Evolutionary conservation across 768 basidiomycete species (phyloP).

Genomic region (Lactarius indigo): DNA sequence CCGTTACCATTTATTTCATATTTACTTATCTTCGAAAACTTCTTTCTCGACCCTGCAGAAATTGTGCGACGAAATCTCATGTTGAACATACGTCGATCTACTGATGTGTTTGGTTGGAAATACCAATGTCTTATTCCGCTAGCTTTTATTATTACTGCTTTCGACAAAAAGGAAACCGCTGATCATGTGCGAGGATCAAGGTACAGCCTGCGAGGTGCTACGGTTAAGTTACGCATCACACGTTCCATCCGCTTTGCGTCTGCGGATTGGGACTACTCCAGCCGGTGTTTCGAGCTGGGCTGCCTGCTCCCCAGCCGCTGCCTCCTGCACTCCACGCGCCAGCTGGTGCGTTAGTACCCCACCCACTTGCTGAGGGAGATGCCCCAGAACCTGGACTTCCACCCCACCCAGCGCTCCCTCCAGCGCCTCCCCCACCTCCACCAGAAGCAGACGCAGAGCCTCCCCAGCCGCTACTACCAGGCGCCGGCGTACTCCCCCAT

Average conservation of each 20-base stretch:
- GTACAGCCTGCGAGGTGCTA: conserved; percentile 4
- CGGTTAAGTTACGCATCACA: conserved; percentile 23
- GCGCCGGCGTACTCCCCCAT: conserved; percentile 21
- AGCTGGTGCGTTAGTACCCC: conserved; percentile 37
- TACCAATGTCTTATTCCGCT: not conserved
- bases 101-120: not conserved
- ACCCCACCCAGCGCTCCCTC: conserved; percentile 18
- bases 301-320: conserved; percentile 29
- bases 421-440: conserved; percentile 11
- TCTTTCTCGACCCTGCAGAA: not conserved
- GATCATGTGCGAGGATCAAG: conserved; percentile 9
- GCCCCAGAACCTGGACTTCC: conserved; percentile 23
- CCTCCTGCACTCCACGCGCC: conserved; percentile 31
- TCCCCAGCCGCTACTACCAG: conserved; percentile 15
- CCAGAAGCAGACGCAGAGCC: conserved; percentile 11
- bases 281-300: conserved; percentile 32
- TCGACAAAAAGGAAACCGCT: not conserved
- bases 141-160: not conserved
- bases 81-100: conserved; percentile 14
- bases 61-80: conserved; percentile 4
- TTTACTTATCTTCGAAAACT: not conserved
- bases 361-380: conserved; percentile 30
- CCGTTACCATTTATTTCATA: not conserved
- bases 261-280: conserved; percentile 32
- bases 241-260: conserved; percentile 33